A percentile compares a stretch with the other conserved stretches of the same genome.
Conservation (phyloP, 208 protist species). For the Vickermania ingenoplastis region DNA sequence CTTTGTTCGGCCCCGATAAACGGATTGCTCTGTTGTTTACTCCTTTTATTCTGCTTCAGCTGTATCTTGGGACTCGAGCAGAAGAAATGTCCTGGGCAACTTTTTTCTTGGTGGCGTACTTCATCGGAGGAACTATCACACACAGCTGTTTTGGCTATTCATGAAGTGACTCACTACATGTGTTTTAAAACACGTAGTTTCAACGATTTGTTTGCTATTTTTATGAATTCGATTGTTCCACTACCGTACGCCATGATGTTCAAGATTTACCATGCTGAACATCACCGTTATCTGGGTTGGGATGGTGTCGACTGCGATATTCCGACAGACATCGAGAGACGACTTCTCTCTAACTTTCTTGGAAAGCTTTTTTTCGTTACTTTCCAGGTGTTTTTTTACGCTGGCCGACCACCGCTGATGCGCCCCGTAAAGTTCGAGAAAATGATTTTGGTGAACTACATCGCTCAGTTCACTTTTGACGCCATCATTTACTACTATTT, state of each 20-base stretch:
- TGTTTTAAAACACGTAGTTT: conserved; percentile 54
- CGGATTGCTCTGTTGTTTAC: conserved; percentile 34
- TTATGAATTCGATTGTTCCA: conserved; percentile 82
- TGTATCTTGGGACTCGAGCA: conserved; percentile 47
- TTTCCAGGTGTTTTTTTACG: conserved; percentile 88
- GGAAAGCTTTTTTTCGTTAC: conserved; percentile 80
- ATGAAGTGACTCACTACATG: conserved; percentile 89
- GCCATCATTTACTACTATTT: conserved; percentile 27
- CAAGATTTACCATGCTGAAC: conserved; percentile 88
- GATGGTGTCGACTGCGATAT: conserved; percentile 84
- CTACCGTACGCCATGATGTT: conserved; percentile 89
- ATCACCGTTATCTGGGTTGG: conserved; percentile 90
- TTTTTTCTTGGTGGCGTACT: conserved; percentile 53
- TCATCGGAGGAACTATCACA: conserved; percentile 77
- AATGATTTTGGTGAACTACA: conserved; percentile 18
- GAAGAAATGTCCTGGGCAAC: conserved; percentile 60
- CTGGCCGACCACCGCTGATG: conserved; percentile 65
- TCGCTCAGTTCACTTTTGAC: conserved; percentile 31
- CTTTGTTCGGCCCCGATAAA: conserved; percentile 61
- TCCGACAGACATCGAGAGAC: conserved; percentile 64
- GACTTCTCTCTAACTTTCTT: conserved; percentile 44
- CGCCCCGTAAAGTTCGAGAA: conserved; percentile 19
- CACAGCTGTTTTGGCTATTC: conserved; percentile 81
- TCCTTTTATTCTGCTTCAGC: conserved; percentile 45
- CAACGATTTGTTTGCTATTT: conserved; percentile 79